Conservation (phyloP, 495 filamentous ascomycete species). For the Talaromyces wortmannii region DNA sequence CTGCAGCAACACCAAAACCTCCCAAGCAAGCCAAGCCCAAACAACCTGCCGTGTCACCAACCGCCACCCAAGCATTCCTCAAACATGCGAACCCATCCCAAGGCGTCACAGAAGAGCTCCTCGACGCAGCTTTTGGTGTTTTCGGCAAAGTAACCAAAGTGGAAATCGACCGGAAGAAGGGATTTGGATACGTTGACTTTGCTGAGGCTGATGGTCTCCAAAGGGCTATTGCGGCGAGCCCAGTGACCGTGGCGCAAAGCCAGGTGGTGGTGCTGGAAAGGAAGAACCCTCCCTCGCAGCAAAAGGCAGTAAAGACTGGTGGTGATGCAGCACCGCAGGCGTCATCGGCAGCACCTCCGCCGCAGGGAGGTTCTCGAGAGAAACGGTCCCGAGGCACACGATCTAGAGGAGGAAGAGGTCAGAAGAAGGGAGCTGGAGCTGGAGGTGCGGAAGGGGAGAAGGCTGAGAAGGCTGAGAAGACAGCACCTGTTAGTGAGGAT, state of each 20-base stretch:
- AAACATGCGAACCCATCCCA: conserved; percentile 91
- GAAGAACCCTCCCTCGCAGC: conserved; percentile 37
- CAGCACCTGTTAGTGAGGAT: neutral
- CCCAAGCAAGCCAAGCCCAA: conserved; percentile 25
- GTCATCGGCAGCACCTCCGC: conserved; percentile 5
- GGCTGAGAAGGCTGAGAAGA: neutral
- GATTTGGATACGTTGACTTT: conserved; percentile 88
- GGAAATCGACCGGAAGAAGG: conserved; percentile 89
- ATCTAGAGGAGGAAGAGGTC: conserved; percentile 1
- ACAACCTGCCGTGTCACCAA: conserved; percentile 29
- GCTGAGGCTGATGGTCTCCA: conserved; percentile 59
- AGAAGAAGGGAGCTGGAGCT: conserved; percentile 10
- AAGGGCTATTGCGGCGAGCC: conserved; percentile 75
- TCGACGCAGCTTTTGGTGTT: conserved; percentile 61
- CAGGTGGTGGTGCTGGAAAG: conserved; percentile 81
- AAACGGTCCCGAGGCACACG: conserved; percentile 4
- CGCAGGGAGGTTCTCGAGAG: neutral
- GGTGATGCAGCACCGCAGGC: conserved; percentile 18
- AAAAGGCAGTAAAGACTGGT: neutral
- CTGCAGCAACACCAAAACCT: conserved; percentile 22
- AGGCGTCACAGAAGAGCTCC: conserved; percentile 73
- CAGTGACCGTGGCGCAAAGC: conserved; percentile 72
- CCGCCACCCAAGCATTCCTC: conserved; percentile 76
- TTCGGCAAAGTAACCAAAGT: conserved; percentile 70
- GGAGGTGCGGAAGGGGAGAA: conserved; percentile 21